A percentile compares a stretch with the other conserved stretches of the same genome.
Evolutionary conservation across 2,329 filamentous ascomycete genomes (phyloP).

Genomic region (Nemania diffusa): DNA sequence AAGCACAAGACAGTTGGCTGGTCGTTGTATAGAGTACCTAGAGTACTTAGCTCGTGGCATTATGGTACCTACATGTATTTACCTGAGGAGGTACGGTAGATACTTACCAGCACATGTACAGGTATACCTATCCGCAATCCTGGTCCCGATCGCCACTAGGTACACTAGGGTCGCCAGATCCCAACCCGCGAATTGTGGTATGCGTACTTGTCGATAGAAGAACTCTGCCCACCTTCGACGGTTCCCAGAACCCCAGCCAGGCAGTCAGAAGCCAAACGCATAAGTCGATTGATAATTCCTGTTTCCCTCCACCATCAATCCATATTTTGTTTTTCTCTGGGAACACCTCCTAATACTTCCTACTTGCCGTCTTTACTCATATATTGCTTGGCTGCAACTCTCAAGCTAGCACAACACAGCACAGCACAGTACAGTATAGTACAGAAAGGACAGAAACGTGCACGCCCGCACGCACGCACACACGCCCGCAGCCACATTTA

Average conservation of each 20-base stretch:
- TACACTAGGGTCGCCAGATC: constrained; percentile 25
- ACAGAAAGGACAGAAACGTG: background rate
- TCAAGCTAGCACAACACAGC: background rate
- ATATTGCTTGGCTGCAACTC: background rate
- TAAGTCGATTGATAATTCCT: constrained; percentile 21
- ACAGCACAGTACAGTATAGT: background rate
- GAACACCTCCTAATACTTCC: constrained; percentile 1
- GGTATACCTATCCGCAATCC: constrained; percentile 19
- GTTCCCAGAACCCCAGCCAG: constrained; percentile 15
- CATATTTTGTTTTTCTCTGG: constrained; percentile 17
- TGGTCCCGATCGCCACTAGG: constrained; percentile 41
- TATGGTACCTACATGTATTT: background rate
- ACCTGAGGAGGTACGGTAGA: background rate
- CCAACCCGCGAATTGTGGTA: constrained; percentile 17
- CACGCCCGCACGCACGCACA: background rate
- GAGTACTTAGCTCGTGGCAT: background rate
- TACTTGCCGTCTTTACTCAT: background rate
- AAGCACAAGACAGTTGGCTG: background rate
- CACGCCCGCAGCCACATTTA: constrained; percentile 19
- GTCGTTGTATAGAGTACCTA: constrained; percentile 5
- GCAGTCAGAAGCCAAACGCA: constrained; percentile 12
- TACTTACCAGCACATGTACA: background rate
- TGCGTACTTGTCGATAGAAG: constrained; percentile 15
- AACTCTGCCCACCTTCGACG: constrained; percentile 15
- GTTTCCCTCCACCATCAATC: constrained; percentile 19